Base-by-base conservation (phyloP, 495 filamentous ascomycete species). In the Hypomontagnella monticulosa region DNA sequence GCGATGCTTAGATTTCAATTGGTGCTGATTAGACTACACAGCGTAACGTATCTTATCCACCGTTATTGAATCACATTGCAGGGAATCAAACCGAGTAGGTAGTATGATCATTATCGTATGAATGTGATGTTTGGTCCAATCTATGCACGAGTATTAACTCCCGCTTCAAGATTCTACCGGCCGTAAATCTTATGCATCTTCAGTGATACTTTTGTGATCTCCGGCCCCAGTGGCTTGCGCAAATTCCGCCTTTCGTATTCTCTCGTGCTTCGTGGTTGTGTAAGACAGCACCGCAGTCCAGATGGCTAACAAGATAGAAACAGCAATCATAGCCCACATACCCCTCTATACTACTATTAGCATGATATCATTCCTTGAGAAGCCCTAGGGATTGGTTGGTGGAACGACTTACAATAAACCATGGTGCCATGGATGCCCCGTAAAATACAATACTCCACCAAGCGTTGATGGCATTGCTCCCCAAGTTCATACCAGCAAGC, bases 401-500 rank as follows among this genome's bases (percentile, higher is more conserved):
- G 36, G 4, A 32, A 59, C 1, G 18, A 76, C 74, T 70, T 49
- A 81, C 79, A 19, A 71, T 85, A 61, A 89, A 89, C 68, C 79
- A 78, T 11, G 86, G 86, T 41, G 86, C 87, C 70, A 82, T 77
- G 20, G 78, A 72, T 4, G 85, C 84, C 1, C 80, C 81, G 61
- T 89, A 90, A 69, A 90, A 89, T 12, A 90, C 49, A 20, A 90
- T 82, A 44, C 79, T 84, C 87, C 87, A 90, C 82, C 82, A 87
- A 1, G 83, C 81, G 58, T 85, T 83, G 2, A 87, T 73, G 1
- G 82, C 82, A 66, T 84, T 85, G 48, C 78, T 83, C 4, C 81
- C 79, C 70, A 83, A 75, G 60, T 88, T 86, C 83, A 86, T 86
- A 37, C 80, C 80, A 3, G 81, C 81, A 37, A 85, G 78, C 1